Percentiles rank a stretch among this genome's conserved stretches.
These are phyloP conservation scores for Pleurotus cornucopiae DNA, from an alignment of 768 basidiomycete genomes.

Conservation along the genomic window DNA sequence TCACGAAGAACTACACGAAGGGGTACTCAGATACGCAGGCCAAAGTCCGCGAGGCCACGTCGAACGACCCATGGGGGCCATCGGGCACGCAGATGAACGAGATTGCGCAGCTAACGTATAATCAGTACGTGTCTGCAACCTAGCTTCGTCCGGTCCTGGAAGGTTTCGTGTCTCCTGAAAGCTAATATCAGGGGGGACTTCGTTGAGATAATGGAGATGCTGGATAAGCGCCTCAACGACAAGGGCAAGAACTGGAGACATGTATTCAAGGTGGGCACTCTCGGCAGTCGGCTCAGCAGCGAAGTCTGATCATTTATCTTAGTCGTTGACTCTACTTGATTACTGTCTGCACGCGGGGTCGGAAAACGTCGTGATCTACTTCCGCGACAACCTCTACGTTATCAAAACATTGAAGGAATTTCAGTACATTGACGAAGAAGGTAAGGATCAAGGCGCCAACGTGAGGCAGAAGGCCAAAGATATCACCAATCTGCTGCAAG, in stretches of 20 bases:
- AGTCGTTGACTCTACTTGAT: constrained; percentile 92
- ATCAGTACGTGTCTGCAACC: constrained; percentile 63
- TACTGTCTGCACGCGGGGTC: constrained; percentile 95
- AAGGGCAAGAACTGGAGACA: constrained; percentile 99
- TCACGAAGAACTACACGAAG: constrained; percentile 94
- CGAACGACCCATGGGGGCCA: constrained; percentile 98
- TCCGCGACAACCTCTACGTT: constrained; percentile 94
- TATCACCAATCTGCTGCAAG: constrained; percentile 89
- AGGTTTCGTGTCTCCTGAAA: constrained; percentile 2
- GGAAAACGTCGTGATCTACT: constrained; percentile 98
- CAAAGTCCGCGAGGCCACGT: constrained; percentile 94
- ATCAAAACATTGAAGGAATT: constrained; percentile 99
- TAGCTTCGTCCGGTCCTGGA: neutral
- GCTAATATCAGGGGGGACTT: constrained; percentile 71
- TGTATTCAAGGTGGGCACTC: constrained; percentile 82
- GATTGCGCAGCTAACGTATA: constrained; percentile 93
- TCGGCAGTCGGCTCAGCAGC: neutral
- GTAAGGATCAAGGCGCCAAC: constrained; percentile 98
- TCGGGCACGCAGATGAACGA: constrained; percentile 99
- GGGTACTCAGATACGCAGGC: constrained; percentile 94
- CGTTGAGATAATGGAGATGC: constrained; percentile 99
- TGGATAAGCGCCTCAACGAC: constrained; percentile 96
- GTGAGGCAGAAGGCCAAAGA: constrained; percentile 97
- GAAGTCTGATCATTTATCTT: constrained; percentile 2
- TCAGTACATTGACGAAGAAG: constrained; percentile 92